Evolutionary conservation across 2,329 filamentous ascomycete species (phyloP), one percentile per base, ranked within the genome.

Genomic region (Exophiala xenobiotica): DNA sequence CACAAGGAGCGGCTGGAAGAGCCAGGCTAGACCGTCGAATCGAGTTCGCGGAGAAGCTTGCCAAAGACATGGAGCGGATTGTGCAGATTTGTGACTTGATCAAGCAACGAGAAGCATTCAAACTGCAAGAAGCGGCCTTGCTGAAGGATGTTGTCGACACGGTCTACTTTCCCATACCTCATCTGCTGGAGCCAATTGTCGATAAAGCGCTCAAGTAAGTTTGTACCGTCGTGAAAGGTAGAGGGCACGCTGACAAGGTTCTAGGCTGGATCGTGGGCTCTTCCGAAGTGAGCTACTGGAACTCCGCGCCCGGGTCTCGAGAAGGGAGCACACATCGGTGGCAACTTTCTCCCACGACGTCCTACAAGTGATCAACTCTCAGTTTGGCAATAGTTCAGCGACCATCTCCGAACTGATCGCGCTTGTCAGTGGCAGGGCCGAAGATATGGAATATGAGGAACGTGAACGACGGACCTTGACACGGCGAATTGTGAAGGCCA

Each of bases 151-250:
- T 96, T 64, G 81, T 97, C 23, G 87, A 97, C 67, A 86, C 82
- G 27, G 86, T 95, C 61, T 99, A 97, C 71, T 96, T 97, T 61
- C 93, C 93, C 0, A 82, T 96, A 11, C 80, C 85, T 49, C 84
- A 84, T 61, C 73, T 95, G 44, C 78, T 99, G 18, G 80, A 79
- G 64, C 86, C 88, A 3, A 85, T 93, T 22, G 75, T 96, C 43
- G 86, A 90, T 33, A 90, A 87, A 70, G 90, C 90, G 7, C 78
- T 88, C 64, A 76, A 76, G 90, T 96, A 80, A 82, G 90, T 82
- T 49, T n/a, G n/a, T n/a, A n/a, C n/a, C n/a, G n/a, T n/a, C n/a
- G n/a, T n/a, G n/a, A n/a, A n/a, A n/a, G n/a, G n/a, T n/a, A n/a
- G n/a, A n/a, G n/a, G n/a, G n/a, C n/a, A 65, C 46, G 46, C 18